These are phyloP conservation scores for Ceratobasidium sp. DNA, from an alignment of 1,284 basidiomycete species.

Conservation along the genomic window DNA sequence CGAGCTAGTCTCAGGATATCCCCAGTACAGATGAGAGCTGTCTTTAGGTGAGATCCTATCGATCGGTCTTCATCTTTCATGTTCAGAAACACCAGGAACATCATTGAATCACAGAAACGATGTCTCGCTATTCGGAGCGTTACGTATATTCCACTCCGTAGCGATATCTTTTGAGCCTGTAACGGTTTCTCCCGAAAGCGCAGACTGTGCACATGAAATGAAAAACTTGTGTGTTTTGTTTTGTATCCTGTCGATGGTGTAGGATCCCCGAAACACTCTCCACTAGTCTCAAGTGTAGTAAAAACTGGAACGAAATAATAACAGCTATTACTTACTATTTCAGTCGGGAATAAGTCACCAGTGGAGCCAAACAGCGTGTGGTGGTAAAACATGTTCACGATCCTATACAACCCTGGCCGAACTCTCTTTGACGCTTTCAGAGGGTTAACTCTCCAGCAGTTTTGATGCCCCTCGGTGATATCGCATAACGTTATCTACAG, in stretches of 20 bases:
- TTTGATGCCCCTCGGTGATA: background rate
- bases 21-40: background rate
- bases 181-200: background rate
- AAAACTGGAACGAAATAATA: background rate
- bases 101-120: background rate
- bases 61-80: background rate
- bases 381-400: background rate
- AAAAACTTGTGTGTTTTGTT: conserved; percentile 9
- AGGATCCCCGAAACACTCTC: background rate
- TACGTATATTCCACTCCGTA: background rate
- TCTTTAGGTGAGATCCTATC: background rate
- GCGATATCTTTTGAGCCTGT: background rate
- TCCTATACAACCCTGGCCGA: background rate
- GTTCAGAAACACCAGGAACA: background rate
- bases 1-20: background rate
- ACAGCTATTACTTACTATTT: background rate
- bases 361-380: background rate
- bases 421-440: background rate
- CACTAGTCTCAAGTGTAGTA: background rate
- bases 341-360: background rate
- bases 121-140: background rate
- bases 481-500: background rate
- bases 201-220: background rate
- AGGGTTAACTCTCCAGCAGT: background rate
- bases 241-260: conserved; percentile 5